Evolutionary conservation across 2,329 filamentous ascomycete species (phyloP), one percentile per base, ranked within the genome.

Genomic region (Microcyclospora pomicola): DNA sequence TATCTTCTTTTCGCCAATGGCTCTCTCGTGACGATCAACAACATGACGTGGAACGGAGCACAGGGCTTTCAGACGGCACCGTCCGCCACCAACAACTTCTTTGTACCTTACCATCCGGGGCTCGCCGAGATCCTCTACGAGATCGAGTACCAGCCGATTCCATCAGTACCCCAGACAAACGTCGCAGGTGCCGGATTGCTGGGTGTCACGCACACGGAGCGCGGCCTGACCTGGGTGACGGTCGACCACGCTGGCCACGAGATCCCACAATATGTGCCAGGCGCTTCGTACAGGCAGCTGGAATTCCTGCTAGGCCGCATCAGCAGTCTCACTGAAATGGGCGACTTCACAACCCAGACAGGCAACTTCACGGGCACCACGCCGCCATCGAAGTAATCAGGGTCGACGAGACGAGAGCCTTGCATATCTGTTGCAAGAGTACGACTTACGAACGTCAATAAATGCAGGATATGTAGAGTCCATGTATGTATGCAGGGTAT

Each of bases 261-360:
- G 40, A 42, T 52, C 13, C 49, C 50, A 15, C 5, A 61, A 56
- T 65, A 63, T 44, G 58, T 63, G 1, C 61, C 64, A 13, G 61
- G 62, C 19, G 60, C 62, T 14, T 61, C 53, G 0, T 65, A 61
- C 42, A 45, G 63, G 15, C 58, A 59, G 48, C 31, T 68, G 28
- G 62, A 67, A 49, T 54, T 65, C 24, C 47, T 67, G 38, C 52
- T 67, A 2, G 64, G 64, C 1, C 47, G 59, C 5, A 55, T 66
- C 4, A 42, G 52, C 19, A 49, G 56, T 37, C 58, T 65, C 39
- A 40, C 39, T 13, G 33, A 39, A 4, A 19, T 19, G 27, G 42
- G 44, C 14, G 42, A 44, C 27, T 44, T 45, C 34, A 49, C 47
- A 12, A 48, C 48, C 15, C 48, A 47, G 38, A 32, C n/a, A 10